A percentile compares a stretch with the other conserved stretches of the same genome.
Conservation (phyloP, 2,329 filamentous ascomycete genomes). For the Exophiala lecanii-corni region DNA sequence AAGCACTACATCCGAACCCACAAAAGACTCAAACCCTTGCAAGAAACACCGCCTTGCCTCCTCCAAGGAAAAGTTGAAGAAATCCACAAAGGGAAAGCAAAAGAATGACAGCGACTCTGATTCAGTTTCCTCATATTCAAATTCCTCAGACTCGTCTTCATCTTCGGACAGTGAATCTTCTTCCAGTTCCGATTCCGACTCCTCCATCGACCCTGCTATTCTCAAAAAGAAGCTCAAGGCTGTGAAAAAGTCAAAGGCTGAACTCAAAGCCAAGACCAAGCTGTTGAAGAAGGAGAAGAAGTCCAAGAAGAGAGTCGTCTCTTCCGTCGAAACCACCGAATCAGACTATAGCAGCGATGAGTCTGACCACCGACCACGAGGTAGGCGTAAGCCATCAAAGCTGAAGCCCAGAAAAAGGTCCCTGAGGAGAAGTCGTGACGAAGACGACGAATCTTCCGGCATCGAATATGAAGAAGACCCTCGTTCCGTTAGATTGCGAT, state of each 20-base stretch:
- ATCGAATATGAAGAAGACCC: constrained; percentile 16
- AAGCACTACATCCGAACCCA: constrained; percentile 4
- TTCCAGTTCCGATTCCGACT: constrained; percentile 13
- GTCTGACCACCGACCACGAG: constrained; percentile 2
- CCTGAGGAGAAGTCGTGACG: constrained; percentile 4
- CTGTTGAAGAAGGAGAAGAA: constrained; percentile 10
- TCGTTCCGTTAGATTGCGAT: constrained; percentile 9
- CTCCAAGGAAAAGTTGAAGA: constrained; percentile 9
- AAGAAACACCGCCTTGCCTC: constrained; percentile 10
- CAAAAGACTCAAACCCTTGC: constrained; percentile 11
- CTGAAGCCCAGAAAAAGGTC: constrained; percentile 6
- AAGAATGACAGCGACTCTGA: constrained; percentile 3
- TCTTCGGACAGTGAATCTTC: constrained; percentile 11
- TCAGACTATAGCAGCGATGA: constrained; percentile 7
- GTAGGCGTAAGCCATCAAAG: constrained; percentile 2
- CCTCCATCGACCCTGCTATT: constrained; percentile 8
- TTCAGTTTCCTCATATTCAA: constrained; percentile 9
- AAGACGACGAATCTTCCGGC: constrained; percentile 6
- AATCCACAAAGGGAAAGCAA: constrained; percentile 7
- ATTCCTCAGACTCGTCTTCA: constrained; percentile 1
- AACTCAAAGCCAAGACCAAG: constrained; percentile 13
- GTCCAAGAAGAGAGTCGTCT: constrained; percentile 8
- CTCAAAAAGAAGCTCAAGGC: constrained; percentile 16
- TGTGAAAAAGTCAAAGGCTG: constrained; percentile 15
- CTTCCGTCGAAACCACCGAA: constrained; percentile 1